Conservation (phyloP, 352 stramenopile species). For the Phytophthora macrochlamydospora region DNA sequence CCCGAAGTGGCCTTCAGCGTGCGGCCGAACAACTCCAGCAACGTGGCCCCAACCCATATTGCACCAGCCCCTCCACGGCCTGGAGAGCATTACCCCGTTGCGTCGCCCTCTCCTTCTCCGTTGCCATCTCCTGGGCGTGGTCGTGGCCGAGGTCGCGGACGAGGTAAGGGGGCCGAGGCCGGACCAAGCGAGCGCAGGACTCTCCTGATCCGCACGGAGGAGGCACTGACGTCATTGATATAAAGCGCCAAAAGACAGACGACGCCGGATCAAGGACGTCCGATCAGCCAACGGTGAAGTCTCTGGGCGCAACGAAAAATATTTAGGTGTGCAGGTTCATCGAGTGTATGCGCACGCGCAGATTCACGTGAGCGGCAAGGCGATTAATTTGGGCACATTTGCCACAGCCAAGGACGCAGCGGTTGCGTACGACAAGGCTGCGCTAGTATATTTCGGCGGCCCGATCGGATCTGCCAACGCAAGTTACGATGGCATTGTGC, state of each 20-base stretch:
- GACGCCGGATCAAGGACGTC: not conserved
- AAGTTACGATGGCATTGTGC: conserved; percentile 51
- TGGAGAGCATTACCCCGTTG: conserved; percentile 4
- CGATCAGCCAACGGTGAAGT: conserved; percentile 31
- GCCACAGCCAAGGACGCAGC: conserved; percentile 68
- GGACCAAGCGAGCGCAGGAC: conserved; percentile 61
- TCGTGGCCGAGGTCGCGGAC: conserved; percentile 43
- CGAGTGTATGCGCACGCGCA: conserved; percentile 79
- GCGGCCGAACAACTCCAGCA: conserved; percentile 19
- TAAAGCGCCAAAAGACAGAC: conserved; percentile 46
- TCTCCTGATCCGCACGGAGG: conserved; percentile 23
- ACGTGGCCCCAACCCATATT: not conserved
- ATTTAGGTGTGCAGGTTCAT: conserved; percentile 73
- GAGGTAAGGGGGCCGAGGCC: conserved; percentile 54
- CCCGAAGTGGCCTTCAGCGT: conserved; percentile 38
- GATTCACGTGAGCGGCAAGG: conserved; percentile 78
- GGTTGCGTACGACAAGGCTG: conserved; percentile 83
- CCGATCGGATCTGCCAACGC: conserved; percentile 43
- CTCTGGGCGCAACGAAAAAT: conserved; percentile 47
- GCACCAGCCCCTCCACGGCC: conserved; percentile 4
- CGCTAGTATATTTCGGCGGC: conserved; percentile 76
- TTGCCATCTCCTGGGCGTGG: conserved; percentile 34
- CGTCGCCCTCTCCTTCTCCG: conserved; percentile 14
- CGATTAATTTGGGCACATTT: conserved; percentile 81
- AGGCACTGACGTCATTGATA: conserved; percentile 14